These are phyloP conservation scores for Coccomyxa sp. DNA, from an alignment of 139 green algal species.

Conservation along the genomic window DNA sequence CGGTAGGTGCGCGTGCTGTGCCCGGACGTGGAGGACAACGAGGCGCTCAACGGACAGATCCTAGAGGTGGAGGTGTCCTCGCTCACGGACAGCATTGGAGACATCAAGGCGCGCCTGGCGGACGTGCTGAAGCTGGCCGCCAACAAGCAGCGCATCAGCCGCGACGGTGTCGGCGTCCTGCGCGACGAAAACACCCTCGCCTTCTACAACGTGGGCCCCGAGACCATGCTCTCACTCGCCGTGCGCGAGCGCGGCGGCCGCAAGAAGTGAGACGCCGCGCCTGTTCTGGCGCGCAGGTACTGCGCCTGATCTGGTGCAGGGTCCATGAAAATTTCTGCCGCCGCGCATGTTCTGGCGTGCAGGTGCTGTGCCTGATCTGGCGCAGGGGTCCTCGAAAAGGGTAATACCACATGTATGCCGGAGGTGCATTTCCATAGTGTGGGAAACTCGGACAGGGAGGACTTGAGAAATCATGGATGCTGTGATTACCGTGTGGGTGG, in stretches of 20 bases:
- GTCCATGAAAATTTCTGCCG: too few species aligned
- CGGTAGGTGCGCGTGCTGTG: conserved; percentile 56
- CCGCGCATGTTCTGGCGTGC: too few species aligned
- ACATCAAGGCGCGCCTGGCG: conserved; percentile 66
- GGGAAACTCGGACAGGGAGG: too few species aligned
- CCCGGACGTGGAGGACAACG: conserved; percentile 58
- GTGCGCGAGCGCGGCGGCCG: conserved; percentile 66
- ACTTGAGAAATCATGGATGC: too few species aligned
- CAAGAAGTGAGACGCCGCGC: neutral
- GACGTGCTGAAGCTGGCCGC: conserved; percentile 50
- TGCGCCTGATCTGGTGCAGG: too few species aligned
- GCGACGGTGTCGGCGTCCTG: conserved; percentile 67
- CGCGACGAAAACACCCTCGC: conserved; percentile 69
- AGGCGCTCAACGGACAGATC: conserved; percentile 71
- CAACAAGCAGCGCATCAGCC: conserved; percentile 72
- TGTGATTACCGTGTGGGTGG: too few species aligned
- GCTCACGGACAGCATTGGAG: conserved; percentile 44
- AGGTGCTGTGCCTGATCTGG: too few species aligned
- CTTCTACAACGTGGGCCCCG: conserved; percentile 75
- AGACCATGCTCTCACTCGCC: conserved; percentile 57
- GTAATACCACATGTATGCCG: too few species aligned
- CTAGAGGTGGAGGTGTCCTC: conserved; percentile 69
- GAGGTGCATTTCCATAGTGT: too few species aligned
- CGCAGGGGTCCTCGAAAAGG: too few species aligned
- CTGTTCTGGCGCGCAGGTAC: too few species aligned